Evolutionary conservation across 768 basidiomycete species (phyloP).

Genomic region (Tulasnella sp.): DNA sequence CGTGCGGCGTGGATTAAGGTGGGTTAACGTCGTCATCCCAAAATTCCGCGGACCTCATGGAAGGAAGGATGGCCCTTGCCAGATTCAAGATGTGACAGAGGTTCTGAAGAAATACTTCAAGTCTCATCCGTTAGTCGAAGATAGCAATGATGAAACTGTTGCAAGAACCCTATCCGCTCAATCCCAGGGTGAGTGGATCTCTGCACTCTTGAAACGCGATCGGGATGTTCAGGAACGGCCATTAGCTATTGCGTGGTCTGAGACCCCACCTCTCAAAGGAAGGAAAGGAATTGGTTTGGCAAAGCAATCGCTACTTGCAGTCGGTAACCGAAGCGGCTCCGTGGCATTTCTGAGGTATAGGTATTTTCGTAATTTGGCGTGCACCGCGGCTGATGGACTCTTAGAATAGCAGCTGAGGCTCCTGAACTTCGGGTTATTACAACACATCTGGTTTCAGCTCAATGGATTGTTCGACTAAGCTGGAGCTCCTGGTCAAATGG

Average conservation of each 20-base stretch:
- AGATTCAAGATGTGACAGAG: slow-evolving; percentile 15
- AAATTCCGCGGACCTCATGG: not conserved
- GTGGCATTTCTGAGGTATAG: slow-evolving; percentile 9
- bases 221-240: not conserved
- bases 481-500: not conserved
- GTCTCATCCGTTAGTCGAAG: not conserved
- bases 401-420: not conserved
- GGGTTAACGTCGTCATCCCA: not conserved
- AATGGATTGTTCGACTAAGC: not conserved
- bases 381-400: not conserved
- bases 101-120: not conserved
- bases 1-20: slow-evolving; percentile 15
- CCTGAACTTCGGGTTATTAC: not conserved
- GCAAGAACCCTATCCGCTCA: not conserved
- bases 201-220: not conserved
- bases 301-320: slow-evolving; percentile 7
- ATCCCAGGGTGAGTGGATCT: slow-evolving; percentile 4
- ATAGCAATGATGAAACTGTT: not conserved
- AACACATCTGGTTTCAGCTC: not conserved
- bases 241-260: slow-evolving; percentile 12
- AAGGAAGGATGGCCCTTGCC: not conserved
- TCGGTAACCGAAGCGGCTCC: slow-evolving; percentile 9
- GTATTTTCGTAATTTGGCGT: not conserved
- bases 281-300: not conserved
- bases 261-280: not conserved